Base-by-base conservation (phyloP, 345 rosid genomes). In the Crucihimalaya himalaica region DNA sequence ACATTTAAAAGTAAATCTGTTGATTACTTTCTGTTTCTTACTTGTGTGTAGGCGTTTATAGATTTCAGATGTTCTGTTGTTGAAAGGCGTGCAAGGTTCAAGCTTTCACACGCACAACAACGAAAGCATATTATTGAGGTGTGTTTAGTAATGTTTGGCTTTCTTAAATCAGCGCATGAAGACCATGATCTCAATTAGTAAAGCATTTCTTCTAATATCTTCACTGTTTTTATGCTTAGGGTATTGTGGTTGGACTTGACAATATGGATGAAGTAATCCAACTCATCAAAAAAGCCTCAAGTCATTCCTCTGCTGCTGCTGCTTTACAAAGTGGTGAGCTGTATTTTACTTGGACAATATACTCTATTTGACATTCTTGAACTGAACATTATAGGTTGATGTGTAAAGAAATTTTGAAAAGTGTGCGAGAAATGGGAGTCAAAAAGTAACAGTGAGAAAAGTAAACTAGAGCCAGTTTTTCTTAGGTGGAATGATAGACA, bases 111-210 rank as follows among this genome's bases (percentile, higher is more conserved):
- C 55, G 93, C 97, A 15, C 86, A 85, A 62, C 87, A 89, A 15
- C 90, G 96, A 75, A 86, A 82, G 59, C 98, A 94, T 77, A 88
- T 88, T 67, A 91, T 94, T 63, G 96, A 94, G 95, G 98, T 93
- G 79, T 70, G 81, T 68, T 35, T 54, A 13, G 28, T 56, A 13
- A 53, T 62, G 9, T 43, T n/a, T 57, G 10, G n/a, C 14, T 18
- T 72, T 58, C 61, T 78, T 51, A 39, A 29, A 27, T 32, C 60
- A 15, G 48, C 25, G 25, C 34, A 18, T 62, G 52, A 76, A 68
- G 27, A 63, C 57, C 25, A 76, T 13, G 5, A 64, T 77, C 48
- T 29, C 39, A 56, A 54, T 39, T 25, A 48, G 48, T 48, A 52
- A 70, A 35, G 59, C 18, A n/a, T 62, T 55, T 72, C 35, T 27